phyloP scores from a whole-genome alignment of 2,329 filamentous ascomycete species.

The Xylaria sp. region DNA sequence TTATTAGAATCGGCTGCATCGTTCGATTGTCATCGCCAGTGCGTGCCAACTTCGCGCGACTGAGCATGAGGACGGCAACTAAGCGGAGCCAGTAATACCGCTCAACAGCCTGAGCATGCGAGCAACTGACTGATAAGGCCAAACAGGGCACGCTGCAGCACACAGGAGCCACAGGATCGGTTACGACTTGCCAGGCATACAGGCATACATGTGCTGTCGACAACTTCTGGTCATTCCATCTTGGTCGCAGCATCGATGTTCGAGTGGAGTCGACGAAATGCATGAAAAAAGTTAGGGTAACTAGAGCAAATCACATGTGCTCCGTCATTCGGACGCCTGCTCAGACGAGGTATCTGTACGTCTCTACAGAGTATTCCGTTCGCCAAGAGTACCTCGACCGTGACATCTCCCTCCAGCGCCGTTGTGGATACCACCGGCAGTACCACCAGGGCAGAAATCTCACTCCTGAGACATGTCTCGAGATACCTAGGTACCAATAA shows the following conservation, averaged over 20 bases:
- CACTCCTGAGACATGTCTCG: not conserved
- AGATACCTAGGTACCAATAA: no score
- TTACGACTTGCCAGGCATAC: conserved; percentile 2
- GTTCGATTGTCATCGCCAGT: conserved; percentile 8
- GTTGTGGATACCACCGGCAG: not conserved
- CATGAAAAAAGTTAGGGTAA: conserved; percentile 13
- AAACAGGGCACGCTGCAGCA: conserved; percentile 7
- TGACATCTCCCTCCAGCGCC: not conserved
- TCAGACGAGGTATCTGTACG: conserved; percentile 9
- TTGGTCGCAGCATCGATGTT: conserved; percentile 16
- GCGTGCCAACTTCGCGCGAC: conserved; percentile 2
- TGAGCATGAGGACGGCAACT: not conserved
- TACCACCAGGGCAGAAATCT: not conserved
- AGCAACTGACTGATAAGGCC: conserved; percentile 21
- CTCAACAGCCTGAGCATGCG: conserved; percentile 18
- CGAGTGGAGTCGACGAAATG: conserved; percentile 22
- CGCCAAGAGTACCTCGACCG: conserved; percentile 22
- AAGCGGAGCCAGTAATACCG: conserved; percentile 2
- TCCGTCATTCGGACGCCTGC: conserved; percentile 22
- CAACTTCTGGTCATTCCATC: conserved; percentile 21
- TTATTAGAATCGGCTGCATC: conserved; percentile 1
- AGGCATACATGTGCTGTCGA: conserved; percentile 5
- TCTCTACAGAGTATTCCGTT: conserved; percentile 9
- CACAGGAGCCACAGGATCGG: conserved; percentile 4
- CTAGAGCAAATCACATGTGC: conserved; percentile 30